Percentiles rank a stretch among this genome's conserved stretches.
Conservation (phyloP, 2,329 filamentous ascomycete genomes). For the Mariannaea sp. region DNA sequence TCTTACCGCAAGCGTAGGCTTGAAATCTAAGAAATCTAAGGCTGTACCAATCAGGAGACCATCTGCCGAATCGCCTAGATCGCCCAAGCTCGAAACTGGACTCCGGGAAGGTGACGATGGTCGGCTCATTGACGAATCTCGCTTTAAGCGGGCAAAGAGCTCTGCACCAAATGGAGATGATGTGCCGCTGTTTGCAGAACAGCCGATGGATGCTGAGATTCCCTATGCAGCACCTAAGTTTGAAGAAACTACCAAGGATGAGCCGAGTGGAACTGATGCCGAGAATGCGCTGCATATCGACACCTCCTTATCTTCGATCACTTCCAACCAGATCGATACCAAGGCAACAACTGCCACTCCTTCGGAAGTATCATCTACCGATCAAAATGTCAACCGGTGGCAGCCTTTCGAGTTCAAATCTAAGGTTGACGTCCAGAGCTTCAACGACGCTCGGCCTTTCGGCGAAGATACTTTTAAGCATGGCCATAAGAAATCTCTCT, state of each 20-base stretch:
- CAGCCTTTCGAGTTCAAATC: conserved; percentile 65
- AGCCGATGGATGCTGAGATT: conserved; percentile 38
- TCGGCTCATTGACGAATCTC: conserved; percentile 66
- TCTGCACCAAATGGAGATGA: conserved; percentile 70
- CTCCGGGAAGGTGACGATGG: conserved; percentile 48
- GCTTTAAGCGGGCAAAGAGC: conserved; percentile 76
- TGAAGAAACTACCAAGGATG: conserved; percentile 31
- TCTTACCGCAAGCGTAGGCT: conserved; percentile 62
- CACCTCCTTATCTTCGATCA: conserved; percentile 59
- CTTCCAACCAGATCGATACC: conserved; percentile 59
- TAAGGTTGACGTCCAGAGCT: conserved; percentile 52
- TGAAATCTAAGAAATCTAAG: conserved; percentile 77
- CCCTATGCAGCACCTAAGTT: conserved; percentile 25
- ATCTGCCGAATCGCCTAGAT: conserved; percentile 54
- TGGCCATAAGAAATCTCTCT: conserved; percentile 57
- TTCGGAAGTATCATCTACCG: conserved; percentile 57
- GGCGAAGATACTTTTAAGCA: conserved; percentile 51
- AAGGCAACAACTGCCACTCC: conserved; percentile 58
- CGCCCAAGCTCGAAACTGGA: conserved; percentile 30
- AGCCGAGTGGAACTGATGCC: conserved; percentile 43
- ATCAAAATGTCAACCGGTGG: conserved; percentile 51
- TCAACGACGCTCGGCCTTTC: conserved; percentile 58
- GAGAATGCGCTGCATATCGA: conserved; percentile 52
- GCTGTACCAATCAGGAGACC: conserved; percentile 81
- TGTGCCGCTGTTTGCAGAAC: conserved; percentile 74